Base-by-base conservation (phyloP, 169 alveolate genomes). In the Plasmodium yoelii region DNA sequence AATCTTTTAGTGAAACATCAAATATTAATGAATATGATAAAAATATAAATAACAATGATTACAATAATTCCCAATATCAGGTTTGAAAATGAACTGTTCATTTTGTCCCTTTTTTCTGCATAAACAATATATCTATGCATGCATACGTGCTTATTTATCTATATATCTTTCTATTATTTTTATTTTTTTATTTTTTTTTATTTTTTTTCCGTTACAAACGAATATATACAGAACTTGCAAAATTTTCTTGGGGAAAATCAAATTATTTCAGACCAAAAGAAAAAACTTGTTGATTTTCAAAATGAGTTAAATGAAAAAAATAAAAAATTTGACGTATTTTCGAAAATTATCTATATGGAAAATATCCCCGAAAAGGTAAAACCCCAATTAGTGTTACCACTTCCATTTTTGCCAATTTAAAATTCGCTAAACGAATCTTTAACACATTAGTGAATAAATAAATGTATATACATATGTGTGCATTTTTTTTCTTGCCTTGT, bases 311-410 rank as follows among this genome's bases (percentile, higher is more conserved):
- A 84, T 22, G 87, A 55, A 59, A 53, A 84, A 53, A 84, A 84
- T 53, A 84, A 84, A 34, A 84, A 70, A 60, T 70, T 84, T 24
- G 91, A 84, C 26, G 91, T 69, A 34, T 84, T 84, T 49, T 84
- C 91, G 4, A 84, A 70, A 69, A 84, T 84, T 68, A 60, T 84
- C 2, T 84, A 84, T 26, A 68, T 84, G 74, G 91, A 84, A 57
- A 84, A 84, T 69, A 28, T 84, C 0, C 91, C 91, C 7, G 60
- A 69, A 49, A 69, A 69, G 19, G 91, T 84, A 84, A 67, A 65
- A 39, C 6, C 0, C 8, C 6, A n/a, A n/a, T n/a, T n/a, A n/a
- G n/a, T n/a, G n/a, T n/a, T n/a, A n/a, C n/a, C n/a, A n/a, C n/a
- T n/a, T n/a, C n/a, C n/a, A n/a, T n/a, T n/a, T n/a, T n/a, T n/a